Conservation (phyloP, 2,329 filamentous ascomycete species). For the Hortaea sp. region DNA sequence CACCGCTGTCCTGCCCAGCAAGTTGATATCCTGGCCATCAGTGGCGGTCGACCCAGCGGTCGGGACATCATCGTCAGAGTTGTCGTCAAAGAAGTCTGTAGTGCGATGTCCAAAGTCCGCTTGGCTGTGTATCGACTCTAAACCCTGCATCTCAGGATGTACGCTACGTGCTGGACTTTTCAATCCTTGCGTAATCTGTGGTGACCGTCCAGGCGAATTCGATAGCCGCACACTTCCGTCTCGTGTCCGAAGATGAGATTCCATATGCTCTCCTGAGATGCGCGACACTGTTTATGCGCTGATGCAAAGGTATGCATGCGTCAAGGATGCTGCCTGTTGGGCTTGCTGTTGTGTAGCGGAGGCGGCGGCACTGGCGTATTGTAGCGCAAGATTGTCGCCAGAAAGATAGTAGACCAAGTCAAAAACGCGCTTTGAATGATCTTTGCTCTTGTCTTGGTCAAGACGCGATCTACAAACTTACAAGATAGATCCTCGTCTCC, state of each 20-base stretch:
- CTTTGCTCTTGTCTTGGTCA: too few species aligned
- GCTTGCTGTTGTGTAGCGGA: not conserved
- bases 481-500: slow-evolving; percentile 1
- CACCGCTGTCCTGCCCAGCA: slow-evolving; percentile 8
- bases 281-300: not conserved
- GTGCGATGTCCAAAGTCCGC: slow-evolving; percentile 20
- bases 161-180: slow-evolving; percentile 26
- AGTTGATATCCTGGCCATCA: slow-evolving; percentile 6
- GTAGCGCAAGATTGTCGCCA: not conserved
- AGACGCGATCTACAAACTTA: too few species aligned
- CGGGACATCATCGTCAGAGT: slow-evolving; percentile 15
- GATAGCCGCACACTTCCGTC: slow-evolving; percentile 9
- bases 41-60: slow-evolving; percentile 2
- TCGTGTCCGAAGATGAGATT: not conserved
- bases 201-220: slow-evolving; percentile 24
- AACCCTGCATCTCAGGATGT: slow-evolving; percentile 21
- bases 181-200: slow-evolving; percentile 20
- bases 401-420: too few species aligned
- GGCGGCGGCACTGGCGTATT: not conserved
- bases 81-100: slow-evolving; percentile 25
- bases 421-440: too few species aligned
- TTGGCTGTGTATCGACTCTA: slow-evolving; percentile 23
- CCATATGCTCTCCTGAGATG: not conserved
- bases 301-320: not conserved
- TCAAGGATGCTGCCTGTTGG: not conserved